Evolutionary conservation across 176 grass and related monocot species (phyloP), one percentile per base, ranked within the genome.

Genomic region (Eleusine indica): DNA sequence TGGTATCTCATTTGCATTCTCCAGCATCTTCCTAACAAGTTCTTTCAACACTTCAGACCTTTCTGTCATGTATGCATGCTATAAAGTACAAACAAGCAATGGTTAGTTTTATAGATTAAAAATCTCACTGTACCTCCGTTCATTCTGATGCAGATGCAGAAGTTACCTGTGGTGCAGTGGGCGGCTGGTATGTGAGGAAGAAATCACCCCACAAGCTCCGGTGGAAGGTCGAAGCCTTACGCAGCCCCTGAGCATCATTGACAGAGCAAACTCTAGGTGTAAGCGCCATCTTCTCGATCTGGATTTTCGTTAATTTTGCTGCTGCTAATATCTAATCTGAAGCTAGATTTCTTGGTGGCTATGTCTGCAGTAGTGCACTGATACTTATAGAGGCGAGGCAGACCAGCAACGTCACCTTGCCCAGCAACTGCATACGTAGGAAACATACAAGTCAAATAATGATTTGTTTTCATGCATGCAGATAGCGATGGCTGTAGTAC

Each of bases 121-220:
- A 74, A 75, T 75, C 30, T 56, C 70, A 29, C 12, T 32, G 28
- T 17, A 74, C 47, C 28, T 32, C 16, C 5, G 18, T 19, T 58
- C 18, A 21, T 21, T 58, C 54, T 21, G 51, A 49, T 28, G 30
- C 13, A 47, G 42, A 72, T 29, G 41, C 6, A 16, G 43, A 62
- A 38, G 44, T 80, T 82, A 88, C 86, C 87, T 89, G 52, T 1
- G 39, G 51, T 16, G 70, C 40, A 32, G 87, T 80, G 11, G 82
- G 75, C 3, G 30, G 75, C 41, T 80, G 16, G 52, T 80, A 70
- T 25, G 43, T 64, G 41, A 89, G 63, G 30, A 89, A 89, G 66
- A 85, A 89, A 52, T 75, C 70, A n/a, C 87, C 87, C 87, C 87
- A 89, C 1, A 89, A 42, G 18, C 51, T 70, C 18, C 41, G 76